Evolutionary conservation across 1,139 yeast genomes (phyloP).

Genomic region (Kazachstania sp.): DNA sequence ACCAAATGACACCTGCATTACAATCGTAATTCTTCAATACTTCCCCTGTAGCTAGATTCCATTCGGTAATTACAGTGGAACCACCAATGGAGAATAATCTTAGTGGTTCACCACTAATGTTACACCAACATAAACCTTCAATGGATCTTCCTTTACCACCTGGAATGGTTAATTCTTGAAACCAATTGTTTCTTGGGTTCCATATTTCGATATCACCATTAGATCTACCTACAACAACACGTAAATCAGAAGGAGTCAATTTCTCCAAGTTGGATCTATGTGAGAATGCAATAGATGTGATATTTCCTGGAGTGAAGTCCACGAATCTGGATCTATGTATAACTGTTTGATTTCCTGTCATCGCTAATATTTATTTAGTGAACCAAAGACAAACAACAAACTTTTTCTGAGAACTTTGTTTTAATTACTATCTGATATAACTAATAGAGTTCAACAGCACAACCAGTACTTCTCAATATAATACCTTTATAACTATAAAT

Average conservation of each 20-base stretch:
- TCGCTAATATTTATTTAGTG: neutral
- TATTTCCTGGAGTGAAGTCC: conserved; percentile 78
- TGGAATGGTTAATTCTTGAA: conserved; percentile 52
- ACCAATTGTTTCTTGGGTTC: conserved; percentile 69
- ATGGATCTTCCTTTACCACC: conserved; percentile 81
- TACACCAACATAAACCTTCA: conserved; percentile 83
- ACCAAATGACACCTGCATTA: conserved; percentile 93
- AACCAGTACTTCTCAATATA: too few relatives aligned
- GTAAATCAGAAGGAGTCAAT: conserved; percentile 51
- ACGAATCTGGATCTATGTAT: conserved; percentile 89
- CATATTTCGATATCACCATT: conserved; percentile 95
- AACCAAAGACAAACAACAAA: too few relatives aligned
- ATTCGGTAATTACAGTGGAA: conserved; percentile 82
- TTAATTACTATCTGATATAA: too few relatives aligned
- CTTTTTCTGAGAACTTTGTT: too few relatives aligned
- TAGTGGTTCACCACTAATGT: conserved; percentile 40
- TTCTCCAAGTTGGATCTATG: conserved; percentile 42
- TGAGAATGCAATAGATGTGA: conserved; percentile 77
- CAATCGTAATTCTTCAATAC: conserved; percentile 78
- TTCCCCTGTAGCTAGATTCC: conserved; percentile 71
- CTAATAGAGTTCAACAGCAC: too few relatives aligned
- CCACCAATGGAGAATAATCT: conserved; percentile 92
- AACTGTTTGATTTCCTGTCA: conserved; percentile 6
- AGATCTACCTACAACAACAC: conserved; percentile 86
- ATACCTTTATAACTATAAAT: neutral